Evolutionary conservation across 1,284 basidiomycete species (phyloP), one percentile per base, ranked within the genome.

Genomic region (Papiliotrema laurentii): DNA sequence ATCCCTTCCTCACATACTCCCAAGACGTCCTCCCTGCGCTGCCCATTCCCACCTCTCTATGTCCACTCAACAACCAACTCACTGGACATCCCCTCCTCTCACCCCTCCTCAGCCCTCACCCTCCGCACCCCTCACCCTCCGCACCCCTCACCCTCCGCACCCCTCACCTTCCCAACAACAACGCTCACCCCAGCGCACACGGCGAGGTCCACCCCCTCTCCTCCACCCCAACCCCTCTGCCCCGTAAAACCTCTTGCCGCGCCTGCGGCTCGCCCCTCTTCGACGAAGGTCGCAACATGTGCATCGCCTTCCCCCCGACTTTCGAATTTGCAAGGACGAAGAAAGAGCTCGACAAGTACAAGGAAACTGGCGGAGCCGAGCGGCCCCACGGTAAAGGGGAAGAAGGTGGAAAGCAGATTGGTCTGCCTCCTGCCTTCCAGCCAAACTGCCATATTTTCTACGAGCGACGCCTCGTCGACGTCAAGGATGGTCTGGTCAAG

Each of bases 221-320:
- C 14, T 31, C 51, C 14, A 63, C 60, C 3, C 62, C 62, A 7
- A 63, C 62, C 2, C 62, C 62, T 2, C 50, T 64, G 11, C 64
- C 64, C 5, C 55, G 56, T 27, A 66, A 66, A 44, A 56, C 63
- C 18, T 64, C 64, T 4, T 66, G 64, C 43, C 45, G 59, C 25
- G 62, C 64, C 9, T 66, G 64, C 38, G 64, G 62, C 14, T 52
- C 54, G 3, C 59, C 63, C 14, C 49, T 67, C 24, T 56, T 67
- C 39, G 64, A 67, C 49, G 60, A 67, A 52, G 64, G 64, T 18
- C 48, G 56, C 38, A 64, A 64, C 43, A 67, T 67, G 64, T 56
- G 64, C 38, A 59, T 67, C 53, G 59, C 60, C 36, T 67, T 64
- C 50, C 64, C 64, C 11, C 63, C 64, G 4, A 49, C 48, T 2